Conservation (phyloP, 768 basidiomycete species). For the Leucosporidium scottii region DNA sequence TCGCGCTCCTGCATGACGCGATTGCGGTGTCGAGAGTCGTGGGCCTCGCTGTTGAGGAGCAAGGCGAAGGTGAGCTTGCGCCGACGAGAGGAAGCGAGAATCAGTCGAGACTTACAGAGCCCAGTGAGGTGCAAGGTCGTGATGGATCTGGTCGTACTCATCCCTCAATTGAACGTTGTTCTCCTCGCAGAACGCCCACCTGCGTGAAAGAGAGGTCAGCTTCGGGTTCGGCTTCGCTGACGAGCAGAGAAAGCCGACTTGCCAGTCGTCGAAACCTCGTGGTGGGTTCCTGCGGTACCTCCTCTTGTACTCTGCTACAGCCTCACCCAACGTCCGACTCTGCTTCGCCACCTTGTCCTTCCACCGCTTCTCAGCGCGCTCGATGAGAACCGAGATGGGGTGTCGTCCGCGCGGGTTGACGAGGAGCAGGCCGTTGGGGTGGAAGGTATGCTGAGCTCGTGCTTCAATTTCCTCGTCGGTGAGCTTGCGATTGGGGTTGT, state of each 20-base stretch:
- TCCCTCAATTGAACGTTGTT: constrained; percentile 51
- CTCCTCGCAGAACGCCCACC: constrained; percentile 50
- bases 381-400: constrained; percentile 49
- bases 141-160: constrained; percentile 46
- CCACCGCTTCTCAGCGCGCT: constrained; percentile 50
- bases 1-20: constrained; percentile 36
- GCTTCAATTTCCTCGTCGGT: constrained; percentile 24
- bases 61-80: background rate
- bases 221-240: background rate
- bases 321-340: constrained; percentile 67
- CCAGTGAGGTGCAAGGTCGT: constrained; percentile 81
- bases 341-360: constrained; percentile 61
- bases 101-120: constrained; percentile 51
- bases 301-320: constrained; percentile 71
- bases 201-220: background rate
- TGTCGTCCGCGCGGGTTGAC: constrained; percentile 40
- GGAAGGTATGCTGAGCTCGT: constrained; percentile 27
- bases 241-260: constrained; percentile 11
- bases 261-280: constrained; percentile 89
- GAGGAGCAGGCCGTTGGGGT: constrained; percentile 33
- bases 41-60: constrained; percentile 23
- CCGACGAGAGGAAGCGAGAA: constrained; percentile 2
- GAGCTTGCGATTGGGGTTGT: constrained; percentile 21
- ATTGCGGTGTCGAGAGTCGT: constrained; percentile 34
- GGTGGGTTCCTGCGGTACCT: constrained; percentile 75